A percentile compares a stretch with the other conserved stretches of the same genome.
phyloP scores from a whole-genome alignment of 2,329 filamentous ascomycete species.

The Scorias spongiosa region DNA sequence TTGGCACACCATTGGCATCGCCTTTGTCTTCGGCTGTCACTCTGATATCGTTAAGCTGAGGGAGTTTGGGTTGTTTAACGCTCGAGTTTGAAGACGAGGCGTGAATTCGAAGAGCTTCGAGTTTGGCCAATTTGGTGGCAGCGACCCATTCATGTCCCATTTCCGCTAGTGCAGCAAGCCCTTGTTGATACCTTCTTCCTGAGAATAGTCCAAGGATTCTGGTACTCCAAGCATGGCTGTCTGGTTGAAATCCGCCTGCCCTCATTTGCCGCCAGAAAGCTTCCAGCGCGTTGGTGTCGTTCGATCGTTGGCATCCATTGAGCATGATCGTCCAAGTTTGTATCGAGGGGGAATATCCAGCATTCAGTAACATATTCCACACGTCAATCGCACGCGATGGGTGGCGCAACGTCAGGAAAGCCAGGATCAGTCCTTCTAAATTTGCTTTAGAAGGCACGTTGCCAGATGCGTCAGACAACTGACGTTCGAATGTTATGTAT shows the following conservation, averaged over 20 bases:
- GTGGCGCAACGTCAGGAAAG: constrained; percentile 30
- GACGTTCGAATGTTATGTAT: background rate
- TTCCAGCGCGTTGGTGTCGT: constrained; percentile 45
- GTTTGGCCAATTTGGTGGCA: constrained; percentile 2
- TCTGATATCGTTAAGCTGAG: constrained; percentile 3
- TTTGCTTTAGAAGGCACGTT: constrained; percentile 9
- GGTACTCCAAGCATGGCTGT: constrained; percentile 53
- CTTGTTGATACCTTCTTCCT: constrained; percentile 37
- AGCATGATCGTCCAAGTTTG: constrained; percentile 62
- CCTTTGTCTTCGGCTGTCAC: constrained; percentile 7
- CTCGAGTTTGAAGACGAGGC: background rate
- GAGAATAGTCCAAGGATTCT: constrained; percentile 52
- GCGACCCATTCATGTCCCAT: constrained; percentile 46
- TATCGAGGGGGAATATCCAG: constrained; percentile 43
- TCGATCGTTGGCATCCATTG: constrained; percentile 48
- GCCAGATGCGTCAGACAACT: background rate
- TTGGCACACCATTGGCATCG: constrained; percentile 29
- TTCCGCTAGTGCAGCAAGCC: constrained; percentile 48
- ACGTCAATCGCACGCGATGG: constrained; percentile 34
- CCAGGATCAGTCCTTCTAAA: constrained; percentile 30
- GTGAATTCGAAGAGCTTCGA: background rate
- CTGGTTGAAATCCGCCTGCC: constrained; percentile 42
- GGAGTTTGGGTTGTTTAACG: constrained; percentile 4
- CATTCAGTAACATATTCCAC: constrained; percentile 41
- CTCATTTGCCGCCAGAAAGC: constrained; percentile 53